Conservation (phyloP, 1,284 basidiomycete species). For the Apiotrichum brassicae region DNA sequence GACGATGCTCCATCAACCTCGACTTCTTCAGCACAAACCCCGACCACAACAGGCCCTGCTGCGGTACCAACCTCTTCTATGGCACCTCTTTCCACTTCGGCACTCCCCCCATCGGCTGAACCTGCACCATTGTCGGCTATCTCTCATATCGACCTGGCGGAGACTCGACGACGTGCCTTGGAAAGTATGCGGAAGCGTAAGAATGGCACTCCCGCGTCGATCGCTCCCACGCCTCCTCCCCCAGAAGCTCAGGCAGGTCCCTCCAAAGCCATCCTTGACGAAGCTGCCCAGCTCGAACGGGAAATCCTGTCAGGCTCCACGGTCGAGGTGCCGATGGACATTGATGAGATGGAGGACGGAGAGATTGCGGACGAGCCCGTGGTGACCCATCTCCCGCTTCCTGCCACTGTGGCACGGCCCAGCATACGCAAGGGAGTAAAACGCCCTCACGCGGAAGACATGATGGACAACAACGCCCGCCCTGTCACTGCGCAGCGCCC, state of each 20-base stretch:
- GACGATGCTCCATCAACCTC: no score
- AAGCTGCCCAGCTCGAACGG: slow-evolving; percentile 28
- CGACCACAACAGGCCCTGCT: no score
- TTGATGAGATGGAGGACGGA: slow-evolving; percentile 35
- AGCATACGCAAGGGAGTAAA: slow-evolving; percentile 21
- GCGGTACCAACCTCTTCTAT: no score
- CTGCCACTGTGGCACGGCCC: slow-evolving; percentile 1
- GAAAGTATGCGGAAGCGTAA: slow-evolving; percentile 28
- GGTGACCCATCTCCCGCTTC: not conserved
- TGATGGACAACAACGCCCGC: slow-evolving; percentile 25
- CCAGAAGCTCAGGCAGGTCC: not conserved
- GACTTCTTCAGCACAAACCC: no score
- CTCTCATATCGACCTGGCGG: slow-evolving; percentile 21
- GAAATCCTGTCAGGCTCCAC: slow-evolving; percentile 24
- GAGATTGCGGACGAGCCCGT: slow-evolving; percentile 25
- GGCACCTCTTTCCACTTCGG: not conserved
- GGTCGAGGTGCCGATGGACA: slow-evolving; percentile 17
- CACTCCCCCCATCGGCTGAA: not conserved
- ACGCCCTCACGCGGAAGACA: slow-evolving; percentile 36
- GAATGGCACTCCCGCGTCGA: not conserved
- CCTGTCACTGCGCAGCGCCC: slow-evolving; percentile 6
- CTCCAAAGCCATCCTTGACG: slow-evolving; percentile 19
- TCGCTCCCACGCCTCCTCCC: not conserved
- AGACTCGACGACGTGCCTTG: slow-evolving; percentile 27
- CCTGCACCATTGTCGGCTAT: not conserved